These are phyloP conservation scores for Aspergillus sp. DNA, from an alignment of 2,329 filamentous ascomycete genomes.

Conservation along the genomic window DNA sequence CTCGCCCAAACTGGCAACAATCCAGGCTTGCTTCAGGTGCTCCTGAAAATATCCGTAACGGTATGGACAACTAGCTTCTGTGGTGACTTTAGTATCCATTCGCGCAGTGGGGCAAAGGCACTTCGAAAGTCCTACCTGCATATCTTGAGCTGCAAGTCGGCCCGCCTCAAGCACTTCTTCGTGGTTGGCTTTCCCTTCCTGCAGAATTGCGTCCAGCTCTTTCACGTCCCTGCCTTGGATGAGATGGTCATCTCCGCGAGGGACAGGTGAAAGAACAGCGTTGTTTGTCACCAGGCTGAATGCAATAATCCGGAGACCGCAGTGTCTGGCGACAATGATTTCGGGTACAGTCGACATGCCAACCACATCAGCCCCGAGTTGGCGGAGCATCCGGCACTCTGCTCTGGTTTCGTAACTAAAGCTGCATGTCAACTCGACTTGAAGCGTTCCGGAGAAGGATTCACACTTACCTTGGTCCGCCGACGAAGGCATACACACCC, in stretches of 20 bases:
- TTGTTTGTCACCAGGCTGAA: conserved; percentile 71
- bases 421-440: not conserved
- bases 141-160: conserved; percentile 62
- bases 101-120: not conserved
- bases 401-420: conserved; percentile 66
- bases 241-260: conserved; percentile 60
- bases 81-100: conserved; percentile 25
- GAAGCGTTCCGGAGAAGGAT: not conserved
- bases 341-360: conserved; percentile 74
- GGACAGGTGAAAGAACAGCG: conserved; percentile 62
- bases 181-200: conserved; percentile 66
- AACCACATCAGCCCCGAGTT: conserved; percentile 68
- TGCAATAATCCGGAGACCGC: conserved; percentile 65
- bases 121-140: conserved; percentile 56
- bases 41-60: conserved; percentile 36
- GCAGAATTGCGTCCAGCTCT: conserved; percentile 60
- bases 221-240: conserved; percentile 55
- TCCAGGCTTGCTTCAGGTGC: not conserved
- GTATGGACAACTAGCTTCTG: conserved; percentile 44
- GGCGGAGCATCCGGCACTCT: conserved; percentile 65
- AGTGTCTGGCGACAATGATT: conserved; percentile 68
- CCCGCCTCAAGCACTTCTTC: conserved; percentile 68
- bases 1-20: not conserved
- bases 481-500: conserved; percentile 68
- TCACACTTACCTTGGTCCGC: conserved; percentile 62